Evolutionary conservation across 805 yeast genomes (phyloP).

Genomic region (Sungouiella thailandica): DNA sequence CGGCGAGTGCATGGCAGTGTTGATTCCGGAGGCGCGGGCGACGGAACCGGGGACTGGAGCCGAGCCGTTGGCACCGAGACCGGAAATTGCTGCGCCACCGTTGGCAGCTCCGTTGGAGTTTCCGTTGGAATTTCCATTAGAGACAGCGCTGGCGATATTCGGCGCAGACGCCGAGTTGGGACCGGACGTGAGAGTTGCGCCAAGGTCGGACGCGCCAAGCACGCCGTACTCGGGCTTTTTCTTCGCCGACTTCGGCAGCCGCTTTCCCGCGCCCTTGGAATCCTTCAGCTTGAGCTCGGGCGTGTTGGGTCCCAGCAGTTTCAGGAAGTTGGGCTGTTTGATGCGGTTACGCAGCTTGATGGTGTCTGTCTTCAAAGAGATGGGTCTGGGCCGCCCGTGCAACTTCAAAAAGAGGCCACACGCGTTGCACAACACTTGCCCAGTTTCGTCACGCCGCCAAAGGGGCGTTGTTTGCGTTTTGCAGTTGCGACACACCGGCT

Average conservation of each 20-base stretch:
- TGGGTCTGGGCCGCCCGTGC: constrained; percentile 92
- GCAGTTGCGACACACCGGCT: constrained; percentile 84
- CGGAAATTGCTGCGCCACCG: background rate
- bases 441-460: constrained; percentile 92
- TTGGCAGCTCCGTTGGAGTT: too few species aligned
- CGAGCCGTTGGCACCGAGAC: background rate
- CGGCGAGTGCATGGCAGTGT: constrained; percentile 12
- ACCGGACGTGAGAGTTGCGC: background rate
- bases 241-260: constrained; percentile 19
- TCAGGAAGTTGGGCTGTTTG: constrained; percentile 42
- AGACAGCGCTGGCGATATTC: too few species aligned
- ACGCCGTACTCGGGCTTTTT: too few species aligned
- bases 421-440: constrained; percentile 86
- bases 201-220: constrained; percentile 7
- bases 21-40: too few species aligned
- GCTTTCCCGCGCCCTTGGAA: constrained; percentile 17
- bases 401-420: constrained; percentile 90
- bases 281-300: constrained; percentile 55
- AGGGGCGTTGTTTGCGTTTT: constrained; percentile 89
- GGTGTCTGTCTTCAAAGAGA: constrained; percentile 84
- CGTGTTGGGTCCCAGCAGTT: constrained; percentile 45
- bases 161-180: too few species aligned
- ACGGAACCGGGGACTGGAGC: background rate
- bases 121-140: too few species aligned
- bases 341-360: constrained; percentile 88